phyloP scores from a whole-genome alignment of 352 stramenopile species.

The Phytophthora hybrid region DNA sequence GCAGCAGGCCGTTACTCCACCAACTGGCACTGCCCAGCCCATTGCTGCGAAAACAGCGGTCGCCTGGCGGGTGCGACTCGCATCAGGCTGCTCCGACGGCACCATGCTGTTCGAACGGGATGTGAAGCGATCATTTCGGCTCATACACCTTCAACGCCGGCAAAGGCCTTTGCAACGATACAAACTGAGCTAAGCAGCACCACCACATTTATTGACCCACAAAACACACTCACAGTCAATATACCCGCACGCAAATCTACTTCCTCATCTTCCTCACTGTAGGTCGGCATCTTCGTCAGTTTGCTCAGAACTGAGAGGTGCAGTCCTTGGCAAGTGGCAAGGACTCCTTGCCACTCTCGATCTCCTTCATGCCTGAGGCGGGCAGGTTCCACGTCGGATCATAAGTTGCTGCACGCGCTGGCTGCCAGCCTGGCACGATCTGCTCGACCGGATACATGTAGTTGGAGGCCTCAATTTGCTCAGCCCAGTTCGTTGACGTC shows the following conservation, averaged over 20 bases:
- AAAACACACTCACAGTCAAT: slow-evolving; percentile 8
- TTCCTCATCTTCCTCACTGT: slow-evolving; percentile 28
- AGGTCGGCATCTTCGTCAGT: slow-evolving; percentile 11
- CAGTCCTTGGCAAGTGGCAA: too few relatives aligned
- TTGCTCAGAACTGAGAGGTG: slow-evolving; percentile 21
- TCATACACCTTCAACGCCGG: slow-evolving; percentile 22
- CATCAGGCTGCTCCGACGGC: not conserved
- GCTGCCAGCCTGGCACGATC: not conserved
- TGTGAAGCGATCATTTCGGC: slow-evolving; percentile 37
- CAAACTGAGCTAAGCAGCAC: not conserved
- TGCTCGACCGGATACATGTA: slow-evolving; percentile 9
- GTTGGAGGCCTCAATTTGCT: slow-evolving; percentile 20
- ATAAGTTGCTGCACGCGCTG: slow-evolving; percentile 6
- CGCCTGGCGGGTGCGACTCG: not conserved
- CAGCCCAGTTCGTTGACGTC: not conserved
- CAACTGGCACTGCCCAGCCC: slow-evolving; percentile 11
- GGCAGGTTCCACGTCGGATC: slow-evolving; percentile 7
- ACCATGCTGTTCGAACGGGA: slow-evolving; percentile 39
- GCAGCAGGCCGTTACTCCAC: slow-evolving; percentile 11
- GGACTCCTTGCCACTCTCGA: slow-evolving; percentile 19
- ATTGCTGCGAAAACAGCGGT: slow-evolving; percentile 34
- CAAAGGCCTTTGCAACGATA: not conserved
- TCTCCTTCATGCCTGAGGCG: slow-evolving; percentile 17
- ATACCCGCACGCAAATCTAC: slow-evolving; percentile 29
- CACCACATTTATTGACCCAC: slow-evolving; percentile 43